phyloP scores from a whole-genome alignment of 352 stramenopile genomes.

The Achlya hypogyna region DNA sequence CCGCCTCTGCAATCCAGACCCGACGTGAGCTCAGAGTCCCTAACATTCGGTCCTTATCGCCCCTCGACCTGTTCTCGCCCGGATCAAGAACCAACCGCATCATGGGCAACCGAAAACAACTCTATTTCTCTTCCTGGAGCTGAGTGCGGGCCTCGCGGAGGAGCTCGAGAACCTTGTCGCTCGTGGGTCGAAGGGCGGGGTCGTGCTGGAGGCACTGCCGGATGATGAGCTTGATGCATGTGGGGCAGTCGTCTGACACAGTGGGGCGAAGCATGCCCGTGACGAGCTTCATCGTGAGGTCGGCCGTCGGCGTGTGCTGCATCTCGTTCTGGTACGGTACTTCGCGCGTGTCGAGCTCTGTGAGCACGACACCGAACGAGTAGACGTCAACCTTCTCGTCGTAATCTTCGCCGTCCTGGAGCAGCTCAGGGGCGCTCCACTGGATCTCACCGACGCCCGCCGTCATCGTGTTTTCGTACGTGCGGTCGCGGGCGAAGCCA shows the following conservation, averaged over 20 bases:
- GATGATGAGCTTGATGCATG: constrained; percentile 17
- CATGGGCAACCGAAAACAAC: not conserved
- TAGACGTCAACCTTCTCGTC: constrained; percentile 49
- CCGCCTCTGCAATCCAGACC: not conserved
- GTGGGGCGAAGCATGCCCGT: constrained; percentile 17
- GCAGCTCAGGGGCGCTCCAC: constrained; percentile 54
- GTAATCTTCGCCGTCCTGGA: constrained; percentile 38
- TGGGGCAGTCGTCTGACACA: constrained; percentile 3
- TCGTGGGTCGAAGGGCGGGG: constrained; percentile 15
- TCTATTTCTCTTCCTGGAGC: constrained; percentile 5
- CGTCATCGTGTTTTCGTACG: constrained; percentile 44
- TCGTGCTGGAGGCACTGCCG: constrained; percentile 19
- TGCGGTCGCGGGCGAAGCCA: constrained; percentile 37
- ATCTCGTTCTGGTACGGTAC: constrained; percentile 40
- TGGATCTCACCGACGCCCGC: constrained; percentile 34
- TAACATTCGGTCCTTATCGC: not conserved
- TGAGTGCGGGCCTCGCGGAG: constrained; percentile 12
- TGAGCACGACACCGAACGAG: constrained; percentile 48
- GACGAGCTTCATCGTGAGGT: constrained; percentile 19
- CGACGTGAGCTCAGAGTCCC: not conserved
- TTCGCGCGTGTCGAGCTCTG: constrained; percentile 45
- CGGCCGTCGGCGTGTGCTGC: constrained; percentile 24
- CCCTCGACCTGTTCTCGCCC: no score
- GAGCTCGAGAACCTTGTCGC: constrained; percentile 6
- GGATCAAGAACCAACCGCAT: no score